A percentile compares a stretch with the other conserved stretches of the same genome.
Conservation (phyloP, 2,329 filamentous ascomycete species). For the Aureobasidium musti region DNA sequence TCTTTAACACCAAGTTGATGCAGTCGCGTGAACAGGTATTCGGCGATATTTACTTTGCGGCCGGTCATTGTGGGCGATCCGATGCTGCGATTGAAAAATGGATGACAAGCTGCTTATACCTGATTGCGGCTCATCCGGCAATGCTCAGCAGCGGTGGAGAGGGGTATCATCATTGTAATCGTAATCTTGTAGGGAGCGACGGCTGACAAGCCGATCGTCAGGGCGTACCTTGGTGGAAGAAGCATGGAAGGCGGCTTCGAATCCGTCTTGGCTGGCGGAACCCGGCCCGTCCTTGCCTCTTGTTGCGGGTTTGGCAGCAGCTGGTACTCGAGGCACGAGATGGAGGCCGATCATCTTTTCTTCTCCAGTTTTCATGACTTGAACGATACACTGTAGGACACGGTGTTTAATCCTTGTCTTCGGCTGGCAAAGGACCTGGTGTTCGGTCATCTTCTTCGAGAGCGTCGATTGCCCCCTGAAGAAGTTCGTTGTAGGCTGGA, state of each 20-base stretch:
- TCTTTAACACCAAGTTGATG: constrained; percentile 49
- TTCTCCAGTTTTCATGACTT: too few relatives aligned
- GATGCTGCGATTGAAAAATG: background rate
- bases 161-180: background rate
- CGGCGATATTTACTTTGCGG: constrained; percentile 26
- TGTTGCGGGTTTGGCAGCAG: too few relatives aligned
- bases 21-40: constrained; percentile 47
- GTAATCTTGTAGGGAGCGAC: background rate
- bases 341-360: too few relatives aligned
- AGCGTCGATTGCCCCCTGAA: too few relatives aligned
- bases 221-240: background rate
- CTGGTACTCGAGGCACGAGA: too few relatives aligned
- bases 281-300: constrained; percentile 1
- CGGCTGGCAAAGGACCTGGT: too few relatives aligned
- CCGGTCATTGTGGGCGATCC: constrained; percentile 10
- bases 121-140: background rate
- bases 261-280: constrained; percentile 23
- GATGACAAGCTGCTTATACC: background rate
- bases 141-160: background rate
- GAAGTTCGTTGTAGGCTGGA: background rate
- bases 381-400: too few relatives aligned
- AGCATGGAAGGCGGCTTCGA: background rate
- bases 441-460: too few relatives aligned
- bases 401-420: too few relatives aligned
- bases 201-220: background rate